Base-by-base conservation (phyloP, 1,284 basidiomycete species). In the Xerocomus minutiporus region DNA sequence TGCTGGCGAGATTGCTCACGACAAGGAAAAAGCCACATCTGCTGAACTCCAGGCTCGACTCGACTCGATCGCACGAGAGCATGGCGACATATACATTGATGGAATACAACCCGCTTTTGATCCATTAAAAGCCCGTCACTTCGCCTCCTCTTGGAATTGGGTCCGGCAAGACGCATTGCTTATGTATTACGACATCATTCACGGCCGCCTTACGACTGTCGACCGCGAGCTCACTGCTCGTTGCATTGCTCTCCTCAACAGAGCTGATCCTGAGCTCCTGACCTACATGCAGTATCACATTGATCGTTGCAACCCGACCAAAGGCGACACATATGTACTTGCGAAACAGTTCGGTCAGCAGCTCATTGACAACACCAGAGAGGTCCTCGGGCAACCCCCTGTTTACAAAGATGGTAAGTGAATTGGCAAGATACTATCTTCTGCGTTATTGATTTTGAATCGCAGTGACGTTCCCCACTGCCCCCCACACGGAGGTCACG, bases 61-160 rank as follows among this genome's bases (percentile, higher is more conserved):
- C 53, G 97, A 99, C 68, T 82, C 83, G 56, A 94, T 96, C 66
- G 78, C 79, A 55, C 84, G 83, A 66, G 96, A 95, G 73, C 93
- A 97, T 60, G 93, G 97, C 28, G 95, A 98, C 61, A 71, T 79
- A 1, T 99, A 99, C 74, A 78, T 97, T 58, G 90, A 97, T 53
- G 96, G 96, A 44, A 97, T 99, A 60, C 85, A 94, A 68, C 95
- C 96, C 15, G 80, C 83, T 54, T 99, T 99, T 74, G 91, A 95
- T 64, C 86, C 91, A 3, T 79, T 96, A 69, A 99, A 99, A 74
- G 96, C 95, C 17, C 91, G 97, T 48, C 92, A 91, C 68, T 99
- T 99, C 76, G 94, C 97, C 70, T 97, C 94, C 9, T 93, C 89
- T 11, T 99, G 96, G 96, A 99, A 99, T 72, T 99, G 96, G 97